Base-by-base conservation (phyloP, 495 filamentous ascomycete species). In the Penicillium arizonense region DNA sequence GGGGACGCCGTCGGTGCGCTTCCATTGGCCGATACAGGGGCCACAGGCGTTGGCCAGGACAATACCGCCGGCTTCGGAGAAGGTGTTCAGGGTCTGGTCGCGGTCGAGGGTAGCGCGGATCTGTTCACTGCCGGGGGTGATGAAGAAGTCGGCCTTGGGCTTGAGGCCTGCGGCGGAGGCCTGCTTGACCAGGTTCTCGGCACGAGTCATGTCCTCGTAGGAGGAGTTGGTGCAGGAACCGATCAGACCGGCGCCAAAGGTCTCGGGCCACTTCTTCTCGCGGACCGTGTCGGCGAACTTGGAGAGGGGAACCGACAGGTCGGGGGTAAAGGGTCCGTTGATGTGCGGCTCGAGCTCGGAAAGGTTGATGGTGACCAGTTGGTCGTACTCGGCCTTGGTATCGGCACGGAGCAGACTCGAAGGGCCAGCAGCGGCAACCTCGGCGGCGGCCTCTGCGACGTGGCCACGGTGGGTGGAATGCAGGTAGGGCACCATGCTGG, bases 141-240 rank as follows among this genome's bases (percentile, higher is more conserved):
- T 85, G 74, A 95, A 96, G 77, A 98, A 96, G 57, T 90, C 87
- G 1, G 87, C 83, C 62, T 88, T 89, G 14, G 93, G 92, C 74
- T 89, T 88, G 26, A 98, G 73, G 32, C 94, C 94, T 9, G 89
- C 94, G 30, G 87, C 84, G 43, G 83, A 77, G 12, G 94, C 94
- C 68, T 95, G 91, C 71, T 91, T 91, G 41, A 97, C 88, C 48
- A 98, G 79, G 61, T 90, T 77, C 76, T 97, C 94, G 13, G 91
- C 87, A 44, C 94, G 85, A 9, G 90, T 91, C 94, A 98, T 98
- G 64, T 98, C 94, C 73, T 96, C 84, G 69, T 96, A 98, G 3
- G 94, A 97, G 70, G 89, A 95, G 78, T 98, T 98, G 12, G 94
- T 98, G 76, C 94, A 98, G 75, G 90, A 96, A 39, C 94, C 94